Evolutionary conservation across 2,329 filamentous ascomycete genomes (phyloP), one percentile per base, ranked within the genome.

Genomic region (Aspergillus pseudonomiae): DNA sequence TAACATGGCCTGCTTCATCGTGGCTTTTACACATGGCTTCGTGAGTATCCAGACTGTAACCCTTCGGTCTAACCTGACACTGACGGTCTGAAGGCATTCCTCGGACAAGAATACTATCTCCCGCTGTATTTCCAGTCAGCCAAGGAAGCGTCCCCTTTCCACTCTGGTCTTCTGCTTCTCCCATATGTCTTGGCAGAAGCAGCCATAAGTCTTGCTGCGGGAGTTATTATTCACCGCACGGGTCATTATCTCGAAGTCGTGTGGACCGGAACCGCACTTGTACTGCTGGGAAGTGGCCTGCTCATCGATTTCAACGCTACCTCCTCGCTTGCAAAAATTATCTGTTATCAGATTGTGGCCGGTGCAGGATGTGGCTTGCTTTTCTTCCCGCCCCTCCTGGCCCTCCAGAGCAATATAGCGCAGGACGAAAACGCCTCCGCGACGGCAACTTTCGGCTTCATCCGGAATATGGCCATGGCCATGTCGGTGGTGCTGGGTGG

Each of bases 81-180:
- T 63, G 46, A 64, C 56, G 21, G 7, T n/a, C 78, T 72, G 61
- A 80, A 88, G 70, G 84, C 87, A 39, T 90, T 90, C 74, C 89
- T 91, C 46, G 86, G 84, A 0, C 83, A 83, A 1, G 85, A 88
- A 57, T 93, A 91, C 76, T 93, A 91, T 70, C 80, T 93, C 30
- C 91, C 91, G 0, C 81, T 93, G 0, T 93, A 89, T 76, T 89
- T 92, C 60, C 91, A 94, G 73, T 84, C 88, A 3, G 89, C 89
- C 0, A 83, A 89, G 2, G 83, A 83, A 57, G 86, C 86, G 1
- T 83, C 83, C 0, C 87, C 89, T 0, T 78, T 91, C 39, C 80
- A 81, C n/a, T 91, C 87, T 0, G 83, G 83, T 69, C 68, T 73
- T 0, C 83, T 90, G 14, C 81, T 91, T 2, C 80, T 92, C 0